Evolutionary conservation across 2,329 filamentous ascomycete species (phyloP).

Genomic region (Curvularia hawaiiensis): DNA sequence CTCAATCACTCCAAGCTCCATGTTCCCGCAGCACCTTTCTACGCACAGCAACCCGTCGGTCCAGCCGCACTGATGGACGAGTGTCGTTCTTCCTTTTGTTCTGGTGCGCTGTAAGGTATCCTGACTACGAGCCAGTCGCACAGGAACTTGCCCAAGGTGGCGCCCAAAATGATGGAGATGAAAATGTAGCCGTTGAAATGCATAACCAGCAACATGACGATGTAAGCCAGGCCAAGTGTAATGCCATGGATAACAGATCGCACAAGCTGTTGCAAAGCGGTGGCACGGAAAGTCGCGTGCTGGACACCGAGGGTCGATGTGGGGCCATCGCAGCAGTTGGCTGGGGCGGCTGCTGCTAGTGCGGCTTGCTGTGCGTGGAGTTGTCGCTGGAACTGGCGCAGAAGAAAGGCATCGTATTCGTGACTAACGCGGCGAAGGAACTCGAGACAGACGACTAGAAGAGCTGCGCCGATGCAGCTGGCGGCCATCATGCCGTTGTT

Average conservation of each 20-base stretch:
- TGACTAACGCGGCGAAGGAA: slow-evolving; percentile 71
- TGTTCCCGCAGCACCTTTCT: not conserved
- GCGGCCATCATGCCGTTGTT: slow-evolving; percentile 76
- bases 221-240: slow-evolving; percentile 77
- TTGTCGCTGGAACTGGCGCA: slow-evolving; percentile 57
- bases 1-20: slow-evolving; percentile 1
- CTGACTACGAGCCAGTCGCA: slow-evolving; percentile 66
- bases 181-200: slow-evolving; percentile 75
- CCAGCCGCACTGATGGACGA: slow-evolving; percentile 31
- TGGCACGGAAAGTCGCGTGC: slow-evolving; percentile 57
- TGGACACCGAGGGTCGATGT: slow-evolving; percentile 27
- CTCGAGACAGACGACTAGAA: slow-evolving; percentile 76
- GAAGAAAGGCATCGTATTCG: slow-evolving; percentile 73
- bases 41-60: slow-evolving; percentile 40
- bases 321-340: slow-evolving; percentile 36
- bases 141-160: slow-evolving; percentile 72
- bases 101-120: slow-evolving; percentile 29
- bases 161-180: slow-evolving; percentile 79
- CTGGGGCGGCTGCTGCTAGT: slow-evolving; percentile 22
- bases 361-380: slow-evolving; percentile 32
- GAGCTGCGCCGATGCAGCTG: slow-evolving; percentile 76
- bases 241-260: slow-evolving; percentile 71
- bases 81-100: slow-evolving; percentile 33
- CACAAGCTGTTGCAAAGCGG: slow-evolving; percentile 66
- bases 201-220: slow-evolving; percentile 76